These are phyloP conservation scores for Ascochyta fabae DNA, from an alignment of 2,329 filamentous ascomycete species.

Conservation along the genomic window DNA sequence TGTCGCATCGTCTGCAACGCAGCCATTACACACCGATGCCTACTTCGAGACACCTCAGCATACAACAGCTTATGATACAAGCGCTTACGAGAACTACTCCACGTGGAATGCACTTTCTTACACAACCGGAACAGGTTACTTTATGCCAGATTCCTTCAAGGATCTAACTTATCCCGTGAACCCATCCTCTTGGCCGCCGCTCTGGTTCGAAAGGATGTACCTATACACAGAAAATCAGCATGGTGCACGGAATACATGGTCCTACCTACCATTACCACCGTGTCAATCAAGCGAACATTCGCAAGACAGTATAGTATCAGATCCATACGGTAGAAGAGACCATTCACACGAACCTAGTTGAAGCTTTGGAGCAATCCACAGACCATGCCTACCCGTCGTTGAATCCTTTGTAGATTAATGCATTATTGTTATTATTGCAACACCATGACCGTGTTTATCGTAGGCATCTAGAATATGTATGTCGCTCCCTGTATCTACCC, in stretches of 20 bases:
- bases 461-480: background rate
- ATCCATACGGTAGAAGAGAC: background rate
- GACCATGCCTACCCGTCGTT: background rate
- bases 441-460: background rate
- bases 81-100: background rate
- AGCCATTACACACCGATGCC: background rate
- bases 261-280: background rate
- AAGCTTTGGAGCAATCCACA: background rate
- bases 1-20: background rate
- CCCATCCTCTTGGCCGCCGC: background rate
- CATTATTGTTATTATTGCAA: background rate
- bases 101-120: background rate
- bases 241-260: background rate
- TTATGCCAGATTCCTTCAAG: background rate
- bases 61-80: background rate
- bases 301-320: background rate
- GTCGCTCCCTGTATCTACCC: background rate
- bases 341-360: slow-evolving; percentile 1
- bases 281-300: background rate
- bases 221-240: background rate
- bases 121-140: background rate
- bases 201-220: background rate
- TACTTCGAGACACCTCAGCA: background rate
- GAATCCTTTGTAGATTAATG: too few relatives aligned
- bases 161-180: background rate